These are phyloP conservation scores for Phytophthora brassicae DNA, from an alignment of 352 stramenopile species.

Conservation along the genomic window DNA sequence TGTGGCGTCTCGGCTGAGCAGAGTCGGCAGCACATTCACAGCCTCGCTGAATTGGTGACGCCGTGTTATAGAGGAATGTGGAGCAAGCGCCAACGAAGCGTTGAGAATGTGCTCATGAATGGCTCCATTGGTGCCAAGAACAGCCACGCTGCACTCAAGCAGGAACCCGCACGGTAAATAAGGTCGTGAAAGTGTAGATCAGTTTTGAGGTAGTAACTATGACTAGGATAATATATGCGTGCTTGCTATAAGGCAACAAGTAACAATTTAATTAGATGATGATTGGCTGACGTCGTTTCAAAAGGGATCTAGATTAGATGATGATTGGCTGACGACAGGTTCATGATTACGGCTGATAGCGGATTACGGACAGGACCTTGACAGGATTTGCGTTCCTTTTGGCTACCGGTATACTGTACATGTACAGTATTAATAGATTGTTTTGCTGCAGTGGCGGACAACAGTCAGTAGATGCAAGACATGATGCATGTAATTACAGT, in stretches of 20 bases:
- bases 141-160: slow-evolving; percentile 14
- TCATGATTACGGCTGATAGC: too few relatives aligned
- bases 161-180: slow-evolving; percentile 13
- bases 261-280: neutral
- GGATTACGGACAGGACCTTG: too few relatives aligned
- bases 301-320: too few relatives aligned
- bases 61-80: slow-evolving; percentile 49
- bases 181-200: slow-evolving; percentile 20
- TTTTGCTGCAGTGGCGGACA: too few relatives aligned
- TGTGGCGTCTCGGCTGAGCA: slow-evolving; percentile 35
- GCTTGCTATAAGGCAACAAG: neutral
- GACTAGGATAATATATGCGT: slow-evolving; percentile 29
- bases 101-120: slow-evolving; percentile 61
- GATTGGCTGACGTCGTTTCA: too few relatives aligned
- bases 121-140: slow-evolving; percentile 34
- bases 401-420: too few relatives aligned
- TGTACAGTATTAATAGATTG: too few relatives aligned
- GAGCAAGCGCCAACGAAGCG: slow-evolving; percentile 45
- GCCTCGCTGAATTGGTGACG: slow-evolving; percentile 43
- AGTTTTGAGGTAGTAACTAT: slow-evolving; percentile 35
- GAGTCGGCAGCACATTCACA: slow-evolving; percentile 46
- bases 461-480: too few relatives aligned
- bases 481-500: too few relatives aligned
- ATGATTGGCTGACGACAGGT: too few relatives aligned
- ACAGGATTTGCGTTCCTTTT: too few relatives aligned